Evolutionary conservation across 2,329 filamentous ascomycete genomes (phyloP).

Genomic region (Aspergillus carbonarius): DNA sequence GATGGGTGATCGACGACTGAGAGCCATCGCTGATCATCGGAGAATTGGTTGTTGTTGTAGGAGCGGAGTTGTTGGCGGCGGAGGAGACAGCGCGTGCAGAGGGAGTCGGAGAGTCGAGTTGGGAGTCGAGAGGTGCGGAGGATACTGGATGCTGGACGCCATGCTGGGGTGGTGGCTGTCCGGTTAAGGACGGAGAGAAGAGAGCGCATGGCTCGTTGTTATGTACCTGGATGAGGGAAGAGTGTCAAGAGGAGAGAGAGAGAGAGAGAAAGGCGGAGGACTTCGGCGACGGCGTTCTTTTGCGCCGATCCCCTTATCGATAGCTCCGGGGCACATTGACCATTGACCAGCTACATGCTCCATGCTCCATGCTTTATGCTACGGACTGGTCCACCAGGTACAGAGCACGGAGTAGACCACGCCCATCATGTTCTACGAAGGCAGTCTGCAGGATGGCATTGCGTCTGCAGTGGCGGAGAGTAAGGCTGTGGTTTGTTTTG

Average conservation of each 20-base stretch:
- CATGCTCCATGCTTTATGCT: too few species aligned
- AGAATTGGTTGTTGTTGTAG: slow-evolving; percentile 46
- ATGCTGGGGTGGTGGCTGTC: slow-evolving; percentile 19
- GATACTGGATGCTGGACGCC: slow-evolving; percentile 19
- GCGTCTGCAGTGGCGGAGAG: slow-evolving; percentile 68
- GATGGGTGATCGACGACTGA: slow-evolving; percentile 87
- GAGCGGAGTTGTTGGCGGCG: slow-evolving; percentile 40
- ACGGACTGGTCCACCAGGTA: too few species aligned
- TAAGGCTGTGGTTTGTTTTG: slow-evolving; percentile 82
- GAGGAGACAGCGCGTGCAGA: slow-evolving; percentile 33
- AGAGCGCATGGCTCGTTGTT: slow-evolving; percentile 28
- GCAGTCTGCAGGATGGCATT: slow-evolving; percentile 79
- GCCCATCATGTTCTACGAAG: slow-evolving; percentile 72
- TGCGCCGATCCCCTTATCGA: not conserved
- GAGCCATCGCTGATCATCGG: slow-evolving; percentile 74
- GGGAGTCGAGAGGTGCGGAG: slow-evolving; percentile 16
- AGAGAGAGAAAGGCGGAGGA: not conserved
- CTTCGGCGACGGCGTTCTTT: not conserved
- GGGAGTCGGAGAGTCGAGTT: slow-evolving; percentile 28
- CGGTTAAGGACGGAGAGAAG: slow-evolving; percentile 30
- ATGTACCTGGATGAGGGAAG: too few species aligned
- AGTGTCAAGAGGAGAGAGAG: too few species aligned
- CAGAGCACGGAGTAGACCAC: not conserved
- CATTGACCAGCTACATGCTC: not conserved
- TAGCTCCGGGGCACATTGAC: not conserved